Evolutionary conservation across 768 basidiomycete genomes (phyloP).

Genomic region (Lentinula lateritia): DNA sequence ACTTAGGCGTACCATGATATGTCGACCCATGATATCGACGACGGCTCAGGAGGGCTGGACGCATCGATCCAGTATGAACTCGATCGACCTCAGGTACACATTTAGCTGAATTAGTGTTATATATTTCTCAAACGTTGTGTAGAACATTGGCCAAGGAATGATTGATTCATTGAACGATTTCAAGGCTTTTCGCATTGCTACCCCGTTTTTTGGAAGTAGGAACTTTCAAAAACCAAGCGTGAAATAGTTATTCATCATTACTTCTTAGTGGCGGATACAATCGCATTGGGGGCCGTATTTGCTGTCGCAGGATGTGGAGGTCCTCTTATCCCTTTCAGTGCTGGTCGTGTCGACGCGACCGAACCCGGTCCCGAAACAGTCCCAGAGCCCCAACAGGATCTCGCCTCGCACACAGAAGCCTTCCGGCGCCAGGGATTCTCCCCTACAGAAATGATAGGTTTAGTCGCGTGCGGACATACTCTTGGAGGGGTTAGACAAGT

Average conservation of each 20-base stretch:
- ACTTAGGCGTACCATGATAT: constrained; percentile 15
- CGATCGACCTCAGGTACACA: constrained; percentile 9
- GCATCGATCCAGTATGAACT: constrained; percentile 16
- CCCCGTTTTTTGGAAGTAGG: constrained; percentile 10
- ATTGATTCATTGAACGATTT: constrained; percentile 39
- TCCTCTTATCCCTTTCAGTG: constrained; percentile 15
- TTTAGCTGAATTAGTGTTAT: background rate
- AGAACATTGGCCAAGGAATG: constrained; percentile 47
- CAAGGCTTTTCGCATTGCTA: constrained; percentile 17
- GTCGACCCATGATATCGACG: constrained; percentile 12
- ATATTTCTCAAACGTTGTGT: background rate
- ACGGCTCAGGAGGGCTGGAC: constrained; percentile 19
- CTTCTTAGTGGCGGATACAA: constrained; percentile 14
- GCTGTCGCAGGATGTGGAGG: constrained; percentile 13
- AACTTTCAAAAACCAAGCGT: background rate
- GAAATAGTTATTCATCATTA: background rate
- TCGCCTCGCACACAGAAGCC: background rate
- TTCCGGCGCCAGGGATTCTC: background rate
- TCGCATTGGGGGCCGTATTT: constrained; percentile 11
- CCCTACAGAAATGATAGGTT: background rate
- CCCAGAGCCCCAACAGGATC: constrained; percentile 1
- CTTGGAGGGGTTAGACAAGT: background rate
- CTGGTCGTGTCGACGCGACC: constrained; percentile 17
- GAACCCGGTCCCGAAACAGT: constrained; percentile 11
- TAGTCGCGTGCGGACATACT: constrained; percentile 5